Evolutionary conservation across 2,329 filamentous ascomycete genomes (phyloP), one percentile per base, ranked within the genome.

Genomic region (Pseudogymnoascus sp.): DNA sequence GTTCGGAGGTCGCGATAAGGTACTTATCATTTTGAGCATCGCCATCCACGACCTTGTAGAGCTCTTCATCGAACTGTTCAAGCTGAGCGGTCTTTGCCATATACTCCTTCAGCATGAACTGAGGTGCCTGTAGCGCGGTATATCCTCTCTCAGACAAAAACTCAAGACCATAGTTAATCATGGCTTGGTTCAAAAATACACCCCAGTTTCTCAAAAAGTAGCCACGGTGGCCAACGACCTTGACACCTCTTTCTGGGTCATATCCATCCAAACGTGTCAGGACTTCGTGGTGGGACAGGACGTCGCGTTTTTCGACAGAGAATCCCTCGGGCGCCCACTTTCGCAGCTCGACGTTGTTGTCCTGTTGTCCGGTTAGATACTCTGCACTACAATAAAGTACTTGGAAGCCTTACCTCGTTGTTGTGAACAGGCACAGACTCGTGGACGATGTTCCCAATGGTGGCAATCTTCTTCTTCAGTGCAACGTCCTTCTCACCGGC

Each of bases 1-100:
- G 95, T 76, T 99, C 95, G 28, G 90, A 95, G 64, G 92, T 96
- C 12, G 91, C 91, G 69, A 83, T 83, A 59, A 83, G 77, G 69
- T 88, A 88, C 79, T 97, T 97, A 78, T 97, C 95, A 60, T 89
- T 91, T 70, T 91, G 85, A 67, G 91, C 86, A 70, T 96, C 91
- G 64, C 91, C 90, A 74, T 89, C 89, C 68, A 93, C 87, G 23
- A 99, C 93, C 79, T 97, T 97, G 83, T 99, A 99, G 61, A 99
- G 81, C 77, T 97, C 93, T 75, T 97, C 95, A 73, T 99, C 95
- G 72, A 99, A 99, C 72, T 97, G 90, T 69, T 95, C 92, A 25
- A 99, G 86, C 78, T 99, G 95, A 2, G 95, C 95, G 0, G 95
- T 99, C 82, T 97, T 97, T 65, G 90, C 93, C 95, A 99, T 99